Base-by-base conservation (phyloP, 116 monocot species). In the Dioscorea cayenensis region DNA sequence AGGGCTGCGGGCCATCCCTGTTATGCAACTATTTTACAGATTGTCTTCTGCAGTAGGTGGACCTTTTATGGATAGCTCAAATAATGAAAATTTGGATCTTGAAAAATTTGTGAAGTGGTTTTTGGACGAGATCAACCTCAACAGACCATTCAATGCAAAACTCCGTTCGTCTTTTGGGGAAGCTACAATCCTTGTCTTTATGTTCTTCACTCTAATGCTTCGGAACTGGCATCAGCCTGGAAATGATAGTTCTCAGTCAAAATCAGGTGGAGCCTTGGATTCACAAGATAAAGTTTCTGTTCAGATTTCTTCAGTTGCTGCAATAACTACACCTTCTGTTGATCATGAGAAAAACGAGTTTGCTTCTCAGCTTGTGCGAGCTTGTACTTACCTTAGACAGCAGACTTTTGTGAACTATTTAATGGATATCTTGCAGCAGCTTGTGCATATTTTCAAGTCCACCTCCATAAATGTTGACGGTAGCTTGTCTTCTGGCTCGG, bases 1-100 rank as follows among this genome's bases (percentile, higher is more conserved):
- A 74, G 97, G 97, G 52, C 32, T 80, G 35, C 84, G 82, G 68
- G 90, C 89, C 60, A 86, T 99, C 75, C 97, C 94, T 68, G 36
- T 99, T 66, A 99, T 99, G 97, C 97, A 99, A 75, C 66, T 99
- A n/a, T 99, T 99, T 69, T 94, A 99, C 77, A 79, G 97, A 65
- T 69, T 99, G 51, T 93, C 94, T 50, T 99, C 97, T 67, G 93
- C 94, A 13, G 88, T 99, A n/a, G 91, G 94, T 72, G 94, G 93
- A 7, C 93, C 97, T 79, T 99, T 99, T 67, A 93, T 91, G 89
- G 97, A 99, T 78, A 77, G 88, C 65, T 82, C 86, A 49, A 86
- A 94, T 71, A 86, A 93, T 70, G 94, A 99, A 66, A 87, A 82
- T 65, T 73, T 94, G 76, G 91, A 99, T 73, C 66, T 99, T 21